Evolutionary conservation across 1,139 yeast genomes (phyloP), one percentile per base, ranked within the genome.

Genomic region (Geotrichum macrosporum): DNA sequence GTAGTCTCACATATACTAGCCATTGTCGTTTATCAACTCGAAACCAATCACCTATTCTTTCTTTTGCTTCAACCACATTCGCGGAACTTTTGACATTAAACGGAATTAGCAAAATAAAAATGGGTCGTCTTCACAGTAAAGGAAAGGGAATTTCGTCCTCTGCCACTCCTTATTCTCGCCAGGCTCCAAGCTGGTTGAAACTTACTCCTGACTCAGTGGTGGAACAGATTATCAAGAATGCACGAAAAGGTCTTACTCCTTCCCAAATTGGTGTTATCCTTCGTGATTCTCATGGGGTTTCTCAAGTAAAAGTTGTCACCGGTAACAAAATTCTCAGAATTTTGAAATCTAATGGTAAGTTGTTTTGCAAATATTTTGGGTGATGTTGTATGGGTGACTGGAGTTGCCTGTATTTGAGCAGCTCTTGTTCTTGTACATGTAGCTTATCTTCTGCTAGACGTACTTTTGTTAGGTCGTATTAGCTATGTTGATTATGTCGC

Each of bases 101-200:
- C 6, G n/a, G 30, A 21, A 22, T 34, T 37, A 27, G 22, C 35
- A 10, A 36, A 15, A 57, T 70, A 75, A 67, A 64, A 75, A n/a
- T 75, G 79, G 79, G 78, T 73, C 78, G 80, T 66, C 71, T 76
- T 75, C 80, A 76, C 77, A 71, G 77, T 66, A 73, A 73, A 60
- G 99, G 99, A 77, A 94, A 94, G 79, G 99, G 99, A 78, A 94
- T 94, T 72, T 86, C 97, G 69, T 82, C 96, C 69, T 88, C 98
- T 72, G 96, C 98, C 71, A 79, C 89, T 75, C 98, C 99, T 75
- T 92, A 92, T 83, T 89, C 97, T 68, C 92, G 99, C 80, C 82
- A 84, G 76, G 81, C 95, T 73, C 98, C 98, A 73, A 78, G 96
- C 72, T 92, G 99, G 99, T 89, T 89, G 94, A 92, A 92, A 83